A percentile compares a stretch with the other conserved stretches of the same genome.
phyloP scores from a whole-genome alignment of 768 basidiomycete species.

The Chalciporus piperatus region DNA sequence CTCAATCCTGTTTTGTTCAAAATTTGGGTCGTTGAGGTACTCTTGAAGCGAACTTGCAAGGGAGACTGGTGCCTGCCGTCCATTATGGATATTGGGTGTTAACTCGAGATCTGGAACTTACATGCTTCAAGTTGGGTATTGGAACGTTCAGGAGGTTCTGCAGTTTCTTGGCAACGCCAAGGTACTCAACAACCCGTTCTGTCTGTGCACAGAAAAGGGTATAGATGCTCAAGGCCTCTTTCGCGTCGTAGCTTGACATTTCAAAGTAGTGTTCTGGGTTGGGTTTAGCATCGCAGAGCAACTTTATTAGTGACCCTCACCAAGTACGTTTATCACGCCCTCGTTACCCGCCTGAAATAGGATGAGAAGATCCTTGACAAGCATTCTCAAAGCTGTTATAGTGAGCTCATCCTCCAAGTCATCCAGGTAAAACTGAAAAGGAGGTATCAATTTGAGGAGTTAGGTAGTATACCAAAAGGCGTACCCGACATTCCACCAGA shows the following conservation, averaged over 20 bases:
- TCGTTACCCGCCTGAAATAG: constrained; percentile 97
- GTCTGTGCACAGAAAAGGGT: constrained; percentile 94
- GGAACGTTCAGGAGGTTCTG: constrained; percentile 92
- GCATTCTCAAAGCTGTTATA: constrained; percentile 84
- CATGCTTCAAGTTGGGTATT: constrained; percentile 92
- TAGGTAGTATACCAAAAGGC: constrained; percentile 28
- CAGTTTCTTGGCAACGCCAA: constrained; percentile 88
- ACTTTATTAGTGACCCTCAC: constrained; percentile 40
- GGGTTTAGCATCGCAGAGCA: constrained; percentile 12
- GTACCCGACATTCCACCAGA: constrained; percentile 82
- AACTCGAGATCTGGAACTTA: constrained; percentile 31
- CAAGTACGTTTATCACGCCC: constrained; percentile 81
- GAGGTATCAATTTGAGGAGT: background rate
- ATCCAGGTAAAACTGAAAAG: constrained; percentile 82
- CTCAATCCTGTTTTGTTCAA: constrained; percentile 91
- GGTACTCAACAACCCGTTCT: constrained; percentile 87
- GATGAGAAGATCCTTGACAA: constrained; percentile 94
- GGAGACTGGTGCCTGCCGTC: constrained; percentile 83
- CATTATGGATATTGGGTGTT: background rate
- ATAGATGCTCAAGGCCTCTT: constrained; percentile 82
- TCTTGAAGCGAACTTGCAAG: constrained; percentile 93
- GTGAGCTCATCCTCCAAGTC: constrained; percentile 91
- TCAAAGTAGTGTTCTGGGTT: constrained; percentile 90
- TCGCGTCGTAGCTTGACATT: constrained; percentile 93
- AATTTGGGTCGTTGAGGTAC: constrained; percentile 94